Evolutionary conservation across 805 yeast genomes (phyloP), one percentile per base, ranked within the genome.

Genomic region (Ogataea kodamae): DNA sequence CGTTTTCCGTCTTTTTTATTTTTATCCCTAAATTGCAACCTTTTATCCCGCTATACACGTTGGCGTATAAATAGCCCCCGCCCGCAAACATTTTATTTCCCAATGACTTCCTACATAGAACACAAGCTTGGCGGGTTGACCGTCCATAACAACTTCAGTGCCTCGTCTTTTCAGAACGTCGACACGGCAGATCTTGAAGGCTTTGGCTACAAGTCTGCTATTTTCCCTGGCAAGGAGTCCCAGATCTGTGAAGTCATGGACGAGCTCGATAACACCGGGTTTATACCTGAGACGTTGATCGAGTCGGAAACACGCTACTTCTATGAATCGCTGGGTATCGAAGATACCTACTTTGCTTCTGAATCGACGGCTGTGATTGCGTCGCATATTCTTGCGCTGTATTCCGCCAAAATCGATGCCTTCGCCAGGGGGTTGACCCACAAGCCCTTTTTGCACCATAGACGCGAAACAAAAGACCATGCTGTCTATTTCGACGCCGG

Each of bases 361-460:
- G 96, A 90, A 55, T 67, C 84, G 5, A 82, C 89, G 9, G 76
- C 72, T 33, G 84, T 81, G 41, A 83, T 90, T 46, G 89, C 85
- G 11, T 74, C 81, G 35, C 88, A 89, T 54, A 85, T 90, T 49
- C 83, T 83, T 53, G 83, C 96, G 7, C 68, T 90, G 35, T 90
- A 90, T 62, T 85, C 96, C 20, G 89, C 97, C 37, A 92, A 92
- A 58, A 74, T 92, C 34, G 92, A 90, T 48, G 95, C 96, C 6
- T 85, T 72, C 55, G 82, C 92, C 3, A 64, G 73, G 43, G 71
- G 79, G 30, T 73, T 54, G 46, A 62, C 55, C 34, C 62, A 61
- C 39, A 64, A 65, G 43, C 80, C 81, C 13, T 72, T 78, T 45
- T 80, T 90, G 45, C 85, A 81, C 43, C 85, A 87, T 58, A 81